Base-by-base conservation (phyloP, 2,329 filamentous ascomycete species). In the Microdochium paspali region DNA sequence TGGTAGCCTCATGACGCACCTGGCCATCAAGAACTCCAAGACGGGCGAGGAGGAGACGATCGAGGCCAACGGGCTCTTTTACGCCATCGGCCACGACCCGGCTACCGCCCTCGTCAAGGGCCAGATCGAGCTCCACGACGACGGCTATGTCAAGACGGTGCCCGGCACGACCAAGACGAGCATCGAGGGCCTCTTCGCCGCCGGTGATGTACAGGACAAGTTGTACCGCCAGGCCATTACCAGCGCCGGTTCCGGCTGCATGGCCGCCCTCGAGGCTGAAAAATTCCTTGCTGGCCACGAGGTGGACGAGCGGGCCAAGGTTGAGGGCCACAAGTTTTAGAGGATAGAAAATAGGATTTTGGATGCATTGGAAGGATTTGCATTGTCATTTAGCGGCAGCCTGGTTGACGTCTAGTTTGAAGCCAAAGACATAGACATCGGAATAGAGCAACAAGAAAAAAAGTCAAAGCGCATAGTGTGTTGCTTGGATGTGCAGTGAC, bases 171-270 rank as follows among this genome's bases (percentile, higher is more conserved):
- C 89, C 49, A 76, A 85, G 61, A 98, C 93, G 44, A 95, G 82
- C 67, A 69, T 96, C 5, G 81, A 89, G 63, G 93, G 93, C 65
- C 89, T 98, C 20, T 98, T 96, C 63, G 93, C 93, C 31, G 93
- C 91, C 10, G 93, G 93, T 54, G 93, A 98, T 64, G 93, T 98
- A 10, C 93, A 98, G 74, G 93, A 98, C 66, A 98, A 97, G 84
- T 82, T 85, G 63, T 98, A 98, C 68, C 82, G 93, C 65, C 93
- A 98, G 73, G 93, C 93, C 43, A 94, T 98, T 56, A 98, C 93
- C 54, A 96, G 90, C 71, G 93, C 93, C 58, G 91, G 90, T 50
- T 90, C 90, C 51, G 93, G 93, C 53, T 98, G 93, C 68, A 85
- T 96, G 73, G 93, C 93, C 47, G 93, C 91, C 10, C 79, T 98